Percentiles rank a stretch among this genome's conserved stretches.
phyloP scores from a whole-genome alignment of 176 grass and related monocot species.

The Ampelocalamus luodianensis region DNA sequence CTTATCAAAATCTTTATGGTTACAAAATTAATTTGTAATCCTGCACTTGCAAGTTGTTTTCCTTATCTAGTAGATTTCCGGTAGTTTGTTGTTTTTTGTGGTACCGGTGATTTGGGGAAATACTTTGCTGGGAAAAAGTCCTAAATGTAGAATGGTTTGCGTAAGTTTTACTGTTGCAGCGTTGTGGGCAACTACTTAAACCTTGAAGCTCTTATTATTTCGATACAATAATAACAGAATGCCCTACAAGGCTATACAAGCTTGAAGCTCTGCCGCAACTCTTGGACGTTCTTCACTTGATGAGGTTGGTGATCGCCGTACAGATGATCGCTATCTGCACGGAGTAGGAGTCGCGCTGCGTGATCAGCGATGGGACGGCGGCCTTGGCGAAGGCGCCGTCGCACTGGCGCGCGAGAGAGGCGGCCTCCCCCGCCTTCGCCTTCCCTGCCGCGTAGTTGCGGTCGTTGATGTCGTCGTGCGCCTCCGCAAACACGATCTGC shows the following conservation, averaged over 20 bases:
- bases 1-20: background rate
- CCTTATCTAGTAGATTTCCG: background rate
- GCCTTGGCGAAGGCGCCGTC: slow-evolving; percentile 37
- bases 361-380: slow-evolving; percentile 35
- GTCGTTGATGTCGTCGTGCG: slow-evolving; percentile 46
- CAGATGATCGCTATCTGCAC: slow-evolving; percentile 32
- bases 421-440: slow-evolving; percentile 21
- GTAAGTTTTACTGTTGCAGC: too few relatives aligned
- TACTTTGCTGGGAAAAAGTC: background rate
- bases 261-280: background rate
- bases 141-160: background rate
- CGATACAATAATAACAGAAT: too few relatives aligned
- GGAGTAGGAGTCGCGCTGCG: slow-evolving; percentile 22
- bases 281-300: slow-evolving; percentile 36
- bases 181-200: too few relatives aligned
- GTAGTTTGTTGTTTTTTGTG: background rate
- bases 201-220: too few relatives aligned
- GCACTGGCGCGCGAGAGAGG: slow-evolving; percentile 48
- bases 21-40: background rate
- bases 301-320: slow-evolving; percentile 50
- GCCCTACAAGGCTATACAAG: too few relatives aligned
- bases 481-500: slow-evolving; percentile 45
- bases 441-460: slow-evolving; percentile 33
- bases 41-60: background rate
- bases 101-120: background rate